Base-by-base conservation (phyloP, 257 asterid species). In the Osmanthus fragrans region DNA sequence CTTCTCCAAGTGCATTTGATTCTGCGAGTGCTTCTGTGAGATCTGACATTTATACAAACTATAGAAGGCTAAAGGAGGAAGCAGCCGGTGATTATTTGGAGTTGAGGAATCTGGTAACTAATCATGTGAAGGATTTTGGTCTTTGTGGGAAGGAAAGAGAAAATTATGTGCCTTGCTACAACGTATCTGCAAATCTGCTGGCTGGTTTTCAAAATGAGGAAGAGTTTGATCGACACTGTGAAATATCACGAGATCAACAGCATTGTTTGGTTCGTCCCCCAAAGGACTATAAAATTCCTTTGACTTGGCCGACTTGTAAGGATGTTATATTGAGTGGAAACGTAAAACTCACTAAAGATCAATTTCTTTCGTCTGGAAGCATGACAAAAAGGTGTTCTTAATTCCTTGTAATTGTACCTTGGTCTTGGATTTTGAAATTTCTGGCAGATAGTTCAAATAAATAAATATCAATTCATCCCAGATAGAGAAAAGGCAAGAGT, bases 361-460 rank as follows among this genome's bases (percentile, higher is more conserved):
- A 96, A 79, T 96, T 96, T 84, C 98, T 96, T 86, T 90, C 98
- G 73, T 96, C 99, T 1, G 98, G 99, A 74, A 93, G 96, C 88
- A 96, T 90, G 97, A 93, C 97, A n/a, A 96, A 96, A 87, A 87
- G 99, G 99, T 94, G 68, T 39, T 84, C 73, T 82, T 58, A 16
- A 67, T 64, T 72, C 63, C 68, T 60, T 25, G 68, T 79, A 40
- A 42, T 69, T 51, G 49, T 77, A 54, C 40, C 33, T 60, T 21
- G 32, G 32, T 60, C 16, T 23, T 23, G 32, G 30, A 74, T 30
- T 25, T 21, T 83, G 25, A 72, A 73, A 32, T 60, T 82, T 16
- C 68, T 60, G 68, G 68, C 68, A 60, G 30, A 60, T 51, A 15
- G 60, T 60, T 7, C 67, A 23, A 60, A 60, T 18, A 13, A 7